Base-by-base conservation (phyloP, 2,329 filamentous ascomycete genomes). In the Talaromyces piceae region DNA sequence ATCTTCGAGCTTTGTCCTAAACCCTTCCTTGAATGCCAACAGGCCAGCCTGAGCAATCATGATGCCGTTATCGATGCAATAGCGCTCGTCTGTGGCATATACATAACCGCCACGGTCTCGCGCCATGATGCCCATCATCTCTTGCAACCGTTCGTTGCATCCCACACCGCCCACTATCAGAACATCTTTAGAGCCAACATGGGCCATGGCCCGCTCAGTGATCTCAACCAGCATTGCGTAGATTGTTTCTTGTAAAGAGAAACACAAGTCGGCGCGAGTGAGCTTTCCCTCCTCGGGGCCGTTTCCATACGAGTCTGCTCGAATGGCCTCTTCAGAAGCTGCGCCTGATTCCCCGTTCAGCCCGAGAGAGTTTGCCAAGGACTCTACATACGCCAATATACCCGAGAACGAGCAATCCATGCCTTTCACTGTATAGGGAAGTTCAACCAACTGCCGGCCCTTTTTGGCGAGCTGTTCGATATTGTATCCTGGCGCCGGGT, bases 81-180 rank as follows among this genome's bases (percentile, higher is more conserved):
- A 98, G 43, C 93, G 79, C 75, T 98, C 93, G 67, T 98, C 93
- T 0, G 91, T 97, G 22, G 93, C 91, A 71, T 87, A 96, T 3
- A 97, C 88, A 62, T 83, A 91, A 3, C 93, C 93, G 49, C 90
- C 88, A 31, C 93, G 77, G 67, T 95, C 91, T 41, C 76, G 77
- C 13, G 91, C 91, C 93, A 98, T 98, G 44, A 86, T 77, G 13
- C 88, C 91, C 93, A 98, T 98, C 93, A 98, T 98, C 62, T 95
- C 83, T 74, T 98, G 93, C 59, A 98, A 67, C 3, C 93, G 80
- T 73, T 95, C 86, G 67, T 98, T 98, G 67, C 88, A 95, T 3
- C 93, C 93, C 1, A 98, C 93, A 20, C 93, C 93, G 33, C 93
- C 93, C 2, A 98, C 93, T 50, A 98, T 90, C 43, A 98, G 76